Base-by-base conservation (phyloP, 805 yeast species). In the Trichomonascus vanleenenianus region DNA sequence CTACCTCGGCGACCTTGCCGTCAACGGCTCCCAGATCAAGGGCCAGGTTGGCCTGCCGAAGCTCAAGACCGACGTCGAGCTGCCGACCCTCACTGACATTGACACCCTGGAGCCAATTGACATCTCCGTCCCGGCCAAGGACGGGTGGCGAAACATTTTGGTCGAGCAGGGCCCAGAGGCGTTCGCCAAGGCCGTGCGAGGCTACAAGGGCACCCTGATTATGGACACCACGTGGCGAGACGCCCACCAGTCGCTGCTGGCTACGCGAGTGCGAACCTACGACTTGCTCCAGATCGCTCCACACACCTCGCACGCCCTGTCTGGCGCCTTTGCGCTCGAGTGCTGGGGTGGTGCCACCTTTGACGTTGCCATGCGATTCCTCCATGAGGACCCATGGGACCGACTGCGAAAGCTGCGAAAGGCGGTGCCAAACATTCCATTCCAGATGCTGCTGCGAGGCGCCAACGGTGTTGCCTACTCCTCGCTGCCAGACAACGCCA, bases 261-360 rank as follows among this genome's bases (percentile, higher is more conserved):
- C 99, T 8, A 93, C 99, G 36, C 84, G 98, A 70, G 94, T 93
- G 33, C 81, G 99, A 70, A 93, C 98, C 19, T 76, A 85, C 56
- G 99, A 93, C 67, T 72, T 93, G 60, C 71, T 83, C 43, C 84
- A 88, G 56, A 86, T 93, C 71, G 99, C 98, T 18, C 89, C 88
- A 49, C 79, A 94, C 47, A 93, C 99, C 30, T 85, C 96, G 2
- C 82, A 84, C 61, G 97, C 96, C 16, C 70, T 88, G 57, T 68
- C 82, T 54, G 89, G 91, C 52, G 95, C 95, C 2, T 93, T 88
- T 66, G 93, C 99, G 15, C 73, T 93, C 45, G 99, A 93, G 71
- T 93, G 98, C 74, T 93, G 99, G 99, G 99, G 99, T 71, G 99
- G 99, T 70, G 99, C 99, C 45, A 93, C 99, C 33, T 93, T 93